phyloP scores from a whole-genome alignment of 164 flowering plant genomes.

The Echeveria elegans region DNA sequence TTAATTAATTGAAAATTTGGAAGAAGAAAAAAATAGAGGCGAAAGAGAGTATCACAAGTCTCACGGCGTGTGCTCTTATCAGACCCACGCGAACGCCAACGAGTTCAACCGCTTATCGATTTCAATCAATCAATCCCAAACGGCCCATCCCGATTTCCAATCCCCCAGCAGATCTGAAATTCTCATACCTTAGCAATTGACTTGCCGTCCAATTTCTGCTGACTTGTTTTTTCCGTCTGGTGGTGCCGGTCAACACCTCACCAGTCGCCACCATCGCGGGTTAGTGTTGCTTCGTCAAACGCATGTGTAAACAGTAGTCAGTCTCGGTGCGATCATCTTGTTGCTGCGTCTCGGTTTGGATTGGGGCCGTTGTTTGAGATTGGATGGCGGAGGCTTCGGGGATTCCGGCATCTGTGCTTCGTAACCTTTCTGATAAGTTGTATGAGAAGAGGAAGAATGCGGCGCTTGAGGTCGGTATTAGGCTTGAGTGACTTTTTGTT shows the following conservation, averaged over 20 bases:
- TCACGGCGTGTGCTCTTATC: too few species aligned
- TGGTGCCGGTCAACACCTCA: too few species aligned
- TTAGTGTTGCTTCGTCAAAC: too few species aligned
- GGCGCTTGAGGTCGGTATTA: constrained; percentile 64
- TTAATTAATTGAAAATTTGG: too few species aligned
- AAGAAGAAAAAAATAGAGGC: not conserved
- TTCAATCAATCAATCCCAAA: not conserved
- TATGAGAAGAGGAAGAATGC: constrained; percentile 98
- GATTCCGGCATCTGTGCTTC: constrained; percentile 63
- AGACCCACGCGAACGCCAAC: too few species aligned
- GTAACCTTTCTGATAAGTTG: constrained; percentile 84
- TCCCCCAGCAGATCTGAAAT: too few species aligned
- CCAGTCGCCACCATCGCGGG: too few species aligned
- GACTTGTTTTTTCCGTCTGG: too few species aligned
- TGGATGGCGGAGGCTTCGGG: constrained; percentile 59
- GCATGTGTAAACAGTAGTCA: too few species aligned
- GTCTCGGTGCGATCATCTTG: not conserved
- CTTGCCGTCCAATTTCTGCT: too few species aligned
- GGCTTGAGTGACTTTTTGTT: not conserved
- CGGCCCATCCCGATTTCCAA: not conserved
- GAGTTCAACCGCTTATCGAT: not conserved
- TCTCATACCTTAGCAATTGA: too few species aligned
- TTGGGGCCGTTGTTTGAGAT: not conserved
- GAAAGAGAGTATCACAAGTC: not conserved
- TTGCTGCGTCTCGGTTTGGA: not conserved